Percentiles rank a stretch among this genome's conserved stretches.
Evolutionary conservation across 805 yeast species (phyloP).

Genomic region (Lachancea fermentati): DNA sequence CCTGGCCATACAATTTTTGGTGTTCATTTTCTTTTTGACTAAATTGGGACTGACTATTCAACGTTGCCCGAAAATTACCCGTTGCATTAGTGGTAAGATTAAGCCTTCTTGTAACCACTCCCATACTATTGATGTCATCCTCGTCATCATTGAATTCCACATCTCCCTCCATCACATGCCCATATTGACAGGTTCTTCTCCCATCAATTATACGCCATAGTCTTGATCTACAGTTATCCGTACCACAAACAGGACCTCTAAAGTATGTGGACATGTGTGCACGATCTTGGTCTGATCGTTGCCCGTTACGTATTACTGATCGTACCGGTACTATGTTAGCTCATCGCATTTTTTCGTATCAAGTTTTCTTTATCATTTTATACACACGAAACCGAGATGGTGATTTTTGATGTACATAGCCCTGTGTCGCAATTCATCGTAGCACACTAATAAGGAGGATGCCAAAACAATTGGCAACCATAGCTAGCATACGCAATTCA

Average conservation of each 20-base stretch:
- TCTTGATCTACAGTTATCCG: conserved; percentile 79
- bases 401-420: too few relatives aligned
- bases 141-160: conserved; percentile 78
- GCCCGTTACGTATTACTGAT: too few relatives aligned
- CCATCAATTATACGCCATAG: conserved; percentile 74
- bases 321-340: neutral
- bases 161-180: conserved; percentile 82
- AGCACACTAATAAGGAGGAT: too few relatives aligned
- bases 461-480: too few relatives aligned
- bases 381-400: too few relatives aligned
- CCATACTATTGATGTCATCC: conserved; percentile 42
- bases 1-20: conserved; percentile 41
- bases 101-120: conserved; percentile 49
- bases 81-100: conserved; percentile 43
- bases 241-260: conserved; percentile 82
- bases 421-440: too few relatives aligned
- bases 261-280: conserved; percentile 43
- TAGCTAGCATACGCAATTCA: neutral
- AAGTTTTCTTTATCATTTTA: too few relatives aligned
- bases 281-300: too few relatives aligned
- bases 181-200: conserved; percentile 76
- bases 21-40: conserved; percentile 16
- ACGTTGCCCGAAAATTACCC: conserved; percentile 34
- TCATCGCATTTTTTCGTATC: neutral
- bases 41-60: conserved; percentile 23